Evolutionary conservation across 2,329 filamentous ascomycete species (phyloP), one percentile per base, ranked within the genome.

Genomic region (Nemania diffusa): DNA sequence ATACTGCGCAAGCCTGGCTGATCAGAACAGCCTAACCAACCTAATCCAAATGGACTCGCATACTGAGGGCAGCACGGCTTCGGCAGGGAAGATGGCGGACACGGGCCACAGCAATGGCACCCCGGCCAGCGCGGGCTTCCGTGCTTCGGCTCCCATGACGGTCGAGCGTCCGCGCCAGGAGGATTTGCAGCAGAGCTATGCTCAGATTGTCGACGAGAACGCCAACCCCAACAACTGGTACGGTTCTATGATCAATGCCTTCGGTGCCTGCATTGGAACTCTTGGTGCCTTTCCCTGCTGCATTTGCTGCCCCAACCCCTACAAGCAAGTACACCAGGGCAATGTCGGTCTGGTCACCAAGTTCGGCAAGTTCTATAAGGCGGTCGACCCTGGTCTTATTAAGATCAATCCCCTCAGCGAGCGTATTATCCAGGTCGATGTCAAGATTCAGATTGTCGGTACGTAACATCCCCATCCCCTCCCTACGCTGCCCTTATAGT

Each of bases 341-440:
- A 94, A 97, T 74, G 96, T 99, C 56, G 96, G 96, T 68, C 87
- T 99, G 51, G 91, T 99, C 78, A 97, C 94, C 77, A 97, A 95
- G 81, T 99, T 99, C 73, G 96, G 96, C 76, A 87, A 90, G 71
- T 98, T 99, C 83, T 93, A 97, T 81, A 92, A 94, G 80, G 94
- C 96, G 11, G 95, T 98, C 72, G 96, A 99, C 79, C 96, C 96
- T 2, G 96, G 96, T 79, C 90, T 99, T 34, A 93, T 98, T 81
- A 97, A 97, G 85, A 90, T 99, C 85, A 99, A 99, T 83, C 95
- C 95, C 2, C 89, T 98, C 62, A 95, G 92, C 75, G 96, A 99
- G 85, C 88, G 86, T 65, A 87, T 99, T 48, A 91, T 93, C 73
- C 93, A 97, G 76, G 91, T 99, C 78, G 96, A 99, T 80, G 96